Evolutionary conservation across 352 stramenopile genomes (phyloP).

Genomic region (Pythium chondricola): DNA sequence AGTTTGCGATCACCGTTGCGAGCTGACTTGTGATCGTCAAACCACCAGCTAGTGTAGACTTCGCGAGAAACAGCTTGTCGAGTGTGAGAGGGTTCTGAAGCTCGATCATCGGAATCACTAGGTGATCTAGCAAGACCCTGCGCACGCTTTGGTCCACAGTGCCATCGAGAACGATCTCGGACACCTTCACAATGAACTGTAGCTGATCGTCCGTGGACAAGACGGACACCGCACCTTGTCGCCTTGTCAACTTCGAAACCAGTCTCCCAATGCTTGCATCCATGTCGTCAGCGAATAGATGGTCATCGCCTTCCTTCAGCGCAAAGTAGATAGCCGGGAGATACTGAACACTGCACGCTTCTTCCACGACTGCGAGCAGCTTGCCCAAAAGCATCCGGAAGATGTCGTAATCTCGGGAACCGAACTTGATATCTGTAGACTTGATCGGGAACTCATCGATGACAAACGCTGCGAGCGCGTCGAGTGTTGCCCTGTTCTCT

Average conservation of each 20-base stretch:
- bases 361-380: slow-evolving; percentile 48
- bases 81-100: slow-evolving; percentile 18
- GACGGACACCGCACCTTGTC: slow-evolving; percentile 3
- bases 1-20: slow-evolving; percentile 46
- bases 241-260: too few species aligned
- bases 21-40: slow-evolving; percentile 41
- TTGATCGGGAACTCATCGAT: slow-evolving; percentile 71
- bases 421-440: slow-evolving; percentile 56
- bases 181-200: slow-evolving; percentile 15
- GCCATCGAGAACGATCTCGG: slow-evolving; percentile 12
- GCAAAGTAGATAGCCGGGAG: slow-evolving; percentile 50
- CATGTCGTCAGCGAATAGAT: slow-evolving; percentile 53
- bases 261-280: slow-evolving; percentile 38
- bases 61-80: slow-evolving; percentile 41
- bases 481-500: slow-evolving; percentile 17
- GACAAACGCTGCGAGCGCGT: slow-evolving; percentile 41
- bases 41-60: slow-evolving; percentile 19
- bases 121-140: slow-evolving; percentile 13
- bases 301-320: slow-evolving; percentile 49
- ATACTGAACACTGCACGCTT: slow-evolving; percentile 35
- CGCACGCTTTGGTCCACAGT: slow-evolving; percentile 9
- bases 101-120: slow-evolving; percentile 17
- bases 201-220: not conserved
- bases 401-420: slow-evolving; percentile 60
- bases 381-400: slow-evolving; percentile 49